Conservation (phyloP, 2,329 filamentous ascomycete species). For the Keithomyces neogunnii region DNA sequence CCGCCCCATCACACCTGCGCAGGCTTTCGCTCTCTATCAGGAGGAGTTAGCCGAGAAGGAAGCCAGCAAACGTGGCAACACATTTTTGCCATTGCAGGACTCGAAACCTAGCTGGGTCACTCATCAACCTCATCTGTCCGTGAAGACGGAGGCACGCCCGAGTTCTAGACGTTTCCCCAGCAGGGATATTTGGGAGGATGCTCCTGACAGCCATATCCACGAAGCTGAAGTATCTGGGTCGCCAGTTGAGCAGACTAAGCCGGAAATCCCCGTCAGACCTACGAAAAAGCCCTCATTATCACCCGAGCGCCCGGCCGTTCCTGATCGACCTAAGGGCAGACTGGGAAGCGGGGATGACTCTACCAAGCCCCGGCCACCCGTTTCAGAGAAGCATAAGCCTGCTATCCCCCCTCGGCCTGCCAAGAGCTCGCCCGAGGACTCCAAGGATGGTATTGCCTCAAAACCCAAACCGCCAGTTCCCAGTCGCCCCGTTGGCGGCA, state of each 20-base stretch:
- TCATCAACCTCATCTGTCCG: slow-evolving; percentile 37
- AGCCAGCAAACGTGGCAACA: slow-evolving; percentile 19
- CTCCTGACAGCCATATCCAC: slow-evolving; percentile 72
- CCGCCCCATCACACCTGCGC: slow-evolving; percentile 47
- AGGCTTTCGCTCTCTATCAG: slow-evolving; percentile 57
- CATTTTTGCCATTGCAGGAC: slow-evolving; percentile 19
- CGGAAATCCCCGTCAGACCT: slow-evolving; percentile 22
- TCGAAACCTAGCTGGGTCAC: slow-evolving; percentile 35
- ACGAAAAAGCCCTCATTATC: slow-evolving; percentile 28
- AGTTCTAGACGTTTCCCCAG: slow-evolving; percentile 73
- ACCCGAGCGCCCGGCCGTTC: slow-evolving; percentile 36
- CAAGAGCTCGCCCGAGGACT: slow-evolving; percentile 37
- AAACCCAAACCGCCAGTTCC: slow-evolving; percentile 83
- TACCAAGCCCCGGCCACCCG: slow-evolving; percentile 27
- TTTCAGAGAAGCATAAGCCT: slow-evolving; percentile 50
- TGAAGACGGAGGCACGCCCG: slow-evolving; percentile 36
- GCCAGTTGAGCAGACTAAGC: slow-evolving; percentile 19
- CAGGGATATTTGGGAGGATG: slow-evolving; percentile 90
- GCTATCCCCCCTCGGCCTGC: slow-evolving; percentile 52
- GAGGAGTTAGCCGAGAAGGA: slow-evolving; percentile 57
- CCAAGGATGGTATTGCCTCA: slow-evolving; percentile 33
- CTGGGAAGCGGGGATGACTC: slow-evolving; percentile 28
- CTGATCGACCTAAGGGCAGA: slow-evolving; percentile 47
- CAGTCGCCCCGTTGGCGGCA: slow-evolving; percentile 62
- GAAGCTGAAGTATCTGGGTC: slow-evolving; percentile 59